These are phyloP conservation scores for Pholiota conissans DNA, from an alignment of 768 basidiomycete genomes.

Conservation along the genomic window DNA sequence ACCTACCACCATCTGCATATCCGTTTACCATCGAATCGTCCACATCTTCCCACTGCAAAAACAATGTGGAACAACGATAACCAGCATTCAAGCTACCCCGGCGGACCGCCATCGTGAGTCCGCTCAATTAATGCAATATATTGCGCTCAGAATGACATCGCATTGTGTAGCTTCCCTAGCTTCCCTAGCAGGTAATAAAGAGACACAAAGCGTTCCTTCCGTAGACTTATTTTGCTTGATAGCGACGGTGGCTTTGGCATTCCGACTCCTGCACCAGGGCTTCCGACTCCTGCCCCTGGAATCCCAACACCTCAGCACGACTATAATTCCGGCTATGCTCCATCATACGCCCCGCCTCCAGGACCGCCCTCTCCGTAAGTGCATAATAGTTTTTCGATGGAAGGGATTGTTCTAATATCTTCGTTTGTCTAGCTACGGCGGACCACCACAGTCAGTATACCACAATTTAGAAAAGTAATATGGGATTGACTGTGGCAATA, in stretches of 20 bases:
- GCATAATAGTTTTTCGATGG: not conserved
- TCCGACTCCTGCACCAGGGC: constrained; percentile 8
- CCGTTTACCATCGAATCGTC: not conserved
- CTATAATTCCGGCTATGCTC: constrained; percentile 42
- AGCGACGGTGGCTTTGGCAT: constrained; percentile 20
- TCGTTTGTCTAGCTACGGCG: not conserved
- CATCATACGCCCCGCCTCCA: constrained; percentile 31
- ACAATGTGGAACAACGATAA: constrained; percentile 34
- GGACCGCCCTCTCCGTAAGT: constrained; percentile 17
- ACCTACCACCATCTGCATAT: not conserved
- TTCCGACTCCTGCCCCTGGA: constrained; percentile 3
- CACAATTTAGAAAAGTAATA: not conserved
- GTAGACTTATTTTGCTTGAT: not conserved
- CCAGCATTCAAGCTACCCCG: constrained; percentile 23
- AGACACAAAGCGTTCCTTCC: not conserved
- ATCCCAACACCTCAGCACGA: constrained; percentile 26
- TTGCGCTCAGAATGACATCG: not conserved
- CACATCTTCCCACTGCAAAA: not conserved
- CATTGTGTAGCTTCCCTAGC: constrained; percentile 26
- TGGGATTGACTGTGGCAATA: not conserved
- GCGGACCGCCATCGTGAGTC: constrained; percentile 19
- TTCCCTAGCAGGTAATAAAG: constrained; percentile 25
- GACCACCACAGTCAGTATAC: not conserved
- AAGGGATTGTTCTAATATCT: not conserved
- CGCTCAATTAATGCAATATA: not conserved